Conservation (phyloP, 75 land plant species). For the Pinus albicaulis region DNA sequence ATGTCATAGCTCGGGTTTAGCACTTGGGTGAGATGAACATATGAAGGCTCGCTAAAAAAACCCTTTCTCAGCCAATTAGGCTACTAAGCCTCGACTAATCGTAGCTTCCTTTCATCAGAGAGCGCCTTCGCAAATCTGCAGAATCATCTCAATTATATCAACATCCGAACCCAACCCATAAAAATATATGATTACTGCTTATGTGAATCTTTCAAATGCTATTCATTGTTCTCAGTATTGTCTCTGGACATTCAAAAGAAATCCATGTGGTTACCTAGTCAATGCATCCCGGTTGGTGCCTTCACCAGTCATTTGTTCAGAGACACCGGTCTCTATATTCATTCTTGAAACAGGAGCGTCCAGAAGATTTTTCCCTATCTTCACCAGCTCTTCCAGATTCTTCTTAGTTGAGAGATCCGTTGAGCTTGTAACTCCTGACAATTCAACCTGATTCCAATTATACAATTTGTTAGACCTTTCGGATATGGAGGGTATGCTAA, state of each 20-base stretch:
- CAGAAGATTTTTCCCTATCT: conserved; percentile 6
- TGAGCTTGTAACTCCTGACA: conserved; percentile 2
- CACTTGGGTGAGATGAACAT: too few species aligned
- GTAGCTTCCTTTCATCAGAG: not conserved
- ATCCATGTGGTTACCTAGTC: not conserved
- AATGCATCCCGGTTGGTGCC: conserved; percentile 5
- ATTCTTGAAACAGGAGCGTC: not conserved
- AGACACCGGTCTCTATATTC: conserved; percentile 5
- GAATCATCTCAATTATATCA: not conserved
- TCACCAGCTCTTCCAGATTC: conserved; percentile 7
- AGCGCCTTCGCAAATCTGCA: not conserved
- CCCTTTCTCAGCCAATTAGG: too few species aligned
- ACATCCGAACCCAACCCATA: too few species aligned
- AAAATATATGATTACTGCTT: too few species aligned
- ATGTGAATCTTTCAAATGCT: not conserved
- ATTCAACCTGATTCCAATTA: not conserved
- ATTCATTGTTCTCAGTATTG: not conserved
- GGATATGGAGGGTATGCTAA: not conserved
- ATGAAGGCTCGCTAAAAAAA: too few species aligned
- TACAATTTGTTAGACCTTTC: not conserved
- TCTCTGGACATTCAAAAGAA: too few species aligned
- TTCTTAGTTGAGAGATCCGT: not conserved
- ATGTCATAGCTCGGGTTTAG: too few species aligned
- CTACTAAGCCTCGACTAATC: too few species aligned
- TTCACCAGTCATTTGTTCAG: not conserved